Conservation (phyloP, 345 rosid species). For the Combretum micranthum region DNA sequence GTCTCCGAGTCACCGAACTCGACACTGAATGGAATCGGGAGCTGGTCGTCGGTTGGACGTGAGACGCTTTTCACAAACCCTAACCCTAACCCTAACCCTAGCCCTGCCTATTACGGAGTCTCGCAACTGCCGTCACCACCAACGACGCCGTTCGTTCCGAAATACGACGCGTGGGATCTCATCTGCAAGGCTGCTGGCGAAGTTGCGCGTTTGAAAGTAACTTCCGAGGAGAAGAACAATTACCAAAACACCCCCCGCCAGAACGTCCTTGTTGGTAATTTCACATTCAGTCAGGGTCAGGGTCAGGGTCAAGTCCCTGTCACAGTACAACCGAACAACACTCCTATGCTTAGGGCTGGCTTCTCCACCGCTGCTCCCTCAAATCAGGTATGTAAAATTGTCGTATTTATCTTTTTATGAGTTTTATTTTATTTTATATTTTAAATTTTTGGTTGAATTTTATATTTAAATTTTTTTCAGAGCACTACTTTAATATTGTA, state of each 20-base stretch:
- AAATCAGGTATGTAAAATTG: no score
- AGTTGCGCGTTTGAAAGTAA: slow-evolving; percentile 51
- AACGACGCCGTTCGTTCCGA: slow-evolving; percentile 34
- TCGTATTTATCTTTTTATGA: no score
- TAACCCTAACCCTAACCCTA: slow-evolving; percentile 31
- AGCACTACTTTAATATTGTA: no score
- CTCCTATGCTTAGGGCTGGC: no score
- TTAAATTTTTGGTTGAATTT: no score
- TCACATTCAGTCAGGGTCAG: slow-evolving; percentile 1
- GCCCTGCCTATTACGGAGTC: slow-evolving; percentile 36
- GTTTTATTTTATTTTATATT: no score
- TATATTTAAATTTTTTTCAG: no score
- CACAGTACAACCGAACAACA: no score
- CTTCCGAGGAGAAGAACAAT: slow-evolving; percentile 15
- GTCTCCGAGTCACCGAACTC: slow-evolving; percentile 65
- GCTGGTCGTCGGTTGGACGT: slow-evolving; percentile 22
- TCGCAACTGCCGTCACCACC: slow-evolving; percentile 50
- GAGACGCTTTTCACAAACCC: slow-evolving; percentile 22
- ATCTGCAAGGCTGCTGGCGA: slow-evolving; percentile 67
- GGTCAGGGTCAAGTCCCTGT: background rate
- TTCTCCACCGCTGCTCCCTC: no score
- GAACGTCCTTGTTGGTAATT: slow-evolving; percentile 1
- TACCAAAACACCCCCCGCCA: background rate
- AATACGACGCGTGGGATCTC: slow-evolving; percentile 47
- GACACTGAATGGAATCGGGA: slow-evolving; percentile 45